Evolutionary conservation across 805 yeast genomes (phyloP), one percentile per base, ranked within the genome.

Genomic region (Metschnikowia rubicola): DNA sequence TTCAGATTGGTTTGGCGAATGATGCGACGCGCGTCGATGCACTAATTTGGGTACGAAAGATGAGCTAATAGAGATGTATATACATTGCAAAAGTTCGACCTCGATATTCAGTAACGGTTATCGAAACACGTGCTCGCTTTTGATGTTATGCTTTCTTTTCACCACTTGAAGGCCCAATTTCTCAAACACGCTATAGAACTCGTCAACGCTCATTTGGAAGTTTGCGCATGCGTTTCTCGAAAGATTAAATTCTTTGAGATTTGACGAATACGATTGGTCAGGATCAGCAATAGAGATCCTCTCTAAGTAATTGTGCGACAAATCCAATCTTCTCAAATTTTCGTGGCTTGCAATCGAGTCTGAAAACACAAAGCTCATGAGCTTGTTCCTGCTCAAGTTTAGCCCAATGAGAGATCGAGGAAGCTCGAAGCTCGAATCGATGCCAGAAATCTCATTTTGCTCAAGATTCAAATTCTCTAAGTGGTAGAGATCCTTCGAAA

Each of bases 181-280:
- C 35, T 61, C 65, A 30, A 67, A 46, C 3, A 46, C 50, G 10
- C 48, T 51, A 49, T 67, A 67, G 38, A 67, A 66, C 19, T 49
- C 52, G 7, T 50, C 55, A 11, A 57, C 45, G 8, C 55, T 45
- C 52, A 49, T 52, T 35, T 34, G 53, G 43, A 41, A 46, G 39
- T 19, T 50, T 36, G 15, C 43, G 33, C 32, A 49, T 37, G 36
- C 48, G 35, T 63, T 65, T 8, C 54, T 54, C 1, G 62, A 48
- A 15, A 65, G 46, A 36, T 61, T 53, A 11, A 65, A 39, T 13
- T 38, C 44, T 13, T 44, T 45, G 44, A 65, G 52, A 11, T 47
- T 52, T 4, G 48, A 44, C 21, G 35, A 7, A 28, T 36, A 37
- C 36, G 43, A 13, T 21, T 31, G 29, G 35, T 50, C 47, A 2